Evolutionary conservation across 2,329 filamentous ascomycete species (phyloP).

Genomic region (Coniella vitis): DNA sequence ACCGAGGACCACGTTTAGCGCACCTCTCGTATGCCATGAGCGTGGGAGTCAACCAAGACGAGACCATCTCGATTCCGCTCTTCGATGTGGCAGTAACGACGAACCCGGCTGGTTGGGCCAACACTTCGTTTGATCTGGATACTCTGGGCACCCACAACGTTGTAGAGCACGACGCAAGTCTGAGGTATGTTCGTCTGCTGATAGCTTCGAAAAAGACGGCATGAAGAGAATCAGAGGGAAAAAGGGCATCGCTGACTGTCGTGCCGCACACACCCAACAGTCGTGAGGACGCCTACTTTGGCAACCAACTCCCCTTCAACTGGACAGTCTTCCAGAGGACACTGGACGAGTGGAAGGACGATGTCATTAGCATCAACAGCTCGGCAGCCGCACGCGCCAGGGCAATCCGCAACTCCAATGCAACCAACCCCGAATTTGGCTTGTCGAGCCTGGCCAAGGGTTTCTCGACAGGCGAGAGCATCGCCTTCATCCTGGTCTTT

Average conservation of each 20-base stretch:
- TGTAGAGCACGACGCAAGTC: slow-evolving; percentile 42
- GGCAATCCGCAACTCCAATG: slow-evolving; percentile 4
- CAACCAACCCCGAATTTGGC: slow-evolving; percentile 19
- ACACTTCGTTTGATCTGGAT: slow-evolving; percentile 1
- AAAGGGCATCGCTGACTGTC: not conserved
- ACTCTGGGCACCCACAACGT: slow-evolving; percentile 39
- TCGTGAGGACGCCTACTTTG: slow-evolving; percentile 42
- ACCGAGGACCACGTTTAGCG: not conserved
- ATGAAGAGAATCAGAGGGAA: too few species aligned
- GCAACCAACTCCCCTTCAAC: slow-evolving; percentile 45
- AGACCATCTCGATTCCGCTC: slow-evolving; percentile 2
- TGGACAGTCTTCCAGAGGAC: slow-evolving; percentile 33
- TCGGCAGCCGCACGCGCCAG: slow-evolving; percentile 4
- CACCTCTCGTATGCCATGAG: slow-evolving; percentile 5
- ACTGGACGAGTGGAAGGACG: not conserved
- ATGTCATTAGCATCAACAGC: slow-evolving; percentile 1
- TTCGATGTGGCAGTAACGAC: slow-evolving; percentile 5
- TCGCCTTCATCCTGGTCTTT: slow-evolving; percentile 41
- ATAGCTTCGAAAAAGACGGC: not conserved
- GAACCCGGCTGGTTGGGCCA: slow-evolving; percentile 3
- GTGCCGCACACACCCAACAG: slow-evolving; percentile 24
- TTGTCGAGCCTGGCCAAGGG: slow-evolving; percentile 35
- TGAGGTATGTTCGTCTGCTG: slow-evolving; percentile 25
- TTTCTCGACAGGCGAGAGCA: slow-evolving; percentile 43
- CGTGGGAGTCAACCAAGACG: slow-evolving; percentile 7